A percentile compares a stretch with the other conserved stretches of the same genome.
phyloP scores from a whole-genome alignment of 192 early-diverging fungal species.

The Umbelopsis isabellina region DNA sequence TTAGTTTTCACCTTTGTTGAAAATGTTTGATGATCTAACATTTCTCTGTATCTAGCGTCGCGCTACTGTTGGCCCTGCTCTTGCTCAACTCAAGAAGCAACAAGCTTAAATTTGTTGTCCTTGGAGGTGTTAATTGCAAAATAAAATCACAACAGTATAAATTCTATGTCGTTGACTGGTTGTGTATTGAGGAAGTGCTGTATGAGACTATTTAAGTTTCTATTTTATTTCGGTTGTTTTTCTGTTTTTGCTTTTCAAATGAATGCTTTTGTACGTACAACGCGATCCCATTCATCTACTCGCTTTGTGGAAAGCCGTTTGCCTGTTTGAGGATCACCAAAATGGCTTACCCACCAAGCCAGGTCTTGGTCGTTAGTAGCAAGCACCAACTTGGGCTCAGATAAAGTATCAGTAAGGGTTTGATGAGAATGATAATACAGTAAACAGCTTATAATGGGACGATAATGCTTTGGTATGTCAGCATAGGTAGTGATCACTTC shows the following conservation, averaged over 20 bases:
- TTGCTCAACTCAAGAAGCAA: conserved; percentile 40
- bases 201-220: no score
- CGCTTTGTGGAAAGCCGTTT: conserved; percentile 25
- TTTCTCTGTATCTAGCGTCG: conserved; percentile 29
- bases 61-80: conserved; percentile 31
- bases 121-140: conserved; percentile 24
- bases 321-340: conserved; percentile 38
- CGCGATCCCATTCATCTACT: conserved; percentile 36
- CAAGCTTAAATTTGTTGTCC: conserved; percentile 32
- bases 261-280: conserved; percentile 17
- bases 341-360: conserved; percentile 51
- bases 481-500: conserved; percentile 30
- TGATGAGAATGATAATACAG: conserved; percentile 43
- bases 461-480: conserved; percentile 52
- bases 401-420: conserved; percentile 8
- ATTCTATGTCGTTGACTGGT: background rate
- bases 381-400: conserved; percentile 37
- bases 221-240: background rate
- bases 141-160: conserved; percentile 21
- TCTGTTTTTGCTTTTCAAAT: background rate
- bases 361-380: conserved; percentile 56
- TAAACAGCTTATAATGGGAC: conserved; percentile 50
- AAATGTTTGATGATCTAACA: background rate
- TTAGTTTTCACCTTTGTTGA: background rate
- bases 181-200: no score